Base-by-base conservation (phyloP, 1,284 basidiomycete genomes). In the Wolfiporia cocos region DNA sequence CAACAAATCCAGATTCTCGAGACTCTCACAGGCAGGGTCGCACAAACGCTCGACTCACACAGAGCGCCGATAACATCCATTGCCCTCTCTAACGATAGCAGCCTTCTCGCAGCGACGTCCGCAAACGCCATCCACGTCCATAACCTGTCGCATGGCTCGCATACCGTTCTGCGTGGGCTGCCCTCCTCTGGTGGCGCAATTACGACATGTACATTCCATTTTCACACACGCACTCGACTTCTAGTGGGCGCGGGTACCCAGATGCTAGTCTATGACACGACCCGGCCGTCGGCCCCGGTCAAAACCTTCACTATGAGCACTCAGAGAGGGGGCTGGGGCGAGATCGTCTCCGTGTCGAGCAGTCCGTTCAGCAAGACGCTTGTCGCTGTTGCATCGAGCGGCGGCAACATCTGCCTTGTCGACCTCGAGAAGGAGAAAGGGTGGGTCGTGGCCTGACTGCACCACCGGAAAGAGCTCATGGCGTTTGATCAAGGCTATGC, bases 291-390 rank as follows among this genome's bases (percentile, higher is more conserved):
- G 11, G 63, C 64, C 4, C 79, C 82, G 10, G 42, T 67, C 24
- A 83, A 78, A 54, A 62, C 60, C 0, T 61, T 86, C 29, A 44
- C 66, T 1, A 51, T 85, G 34, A 67, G 65, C 28, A 74, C 75
- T 26, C 59, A 65, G n/a, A 72, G 74, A 19, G 58, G 63, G 19
- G 61, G 56, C 11, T 52, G 31, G 1, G 73, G 73, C 6, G 57
- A 71, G 14, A 68, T 85, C 12, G 59, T 71, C 2, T 70, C 68
- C 5, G 61, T 86, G 14, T 64, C 76, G 5, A 76, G 73, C 50
- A 86, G 83, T 46, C 81, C 83, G 4, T 86, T 83, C 58, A 86
- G 81, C 59, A 84, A 80, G 61, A 80, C 77, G 1, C 62, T 86
- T 31, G 66, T 82, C 12, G 78, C 78, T 7, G 69, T 71, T 28